phyloP scores from a whole-genome alignment of 352 stramenopile species.

The Phytophthora sp. region DNA sequence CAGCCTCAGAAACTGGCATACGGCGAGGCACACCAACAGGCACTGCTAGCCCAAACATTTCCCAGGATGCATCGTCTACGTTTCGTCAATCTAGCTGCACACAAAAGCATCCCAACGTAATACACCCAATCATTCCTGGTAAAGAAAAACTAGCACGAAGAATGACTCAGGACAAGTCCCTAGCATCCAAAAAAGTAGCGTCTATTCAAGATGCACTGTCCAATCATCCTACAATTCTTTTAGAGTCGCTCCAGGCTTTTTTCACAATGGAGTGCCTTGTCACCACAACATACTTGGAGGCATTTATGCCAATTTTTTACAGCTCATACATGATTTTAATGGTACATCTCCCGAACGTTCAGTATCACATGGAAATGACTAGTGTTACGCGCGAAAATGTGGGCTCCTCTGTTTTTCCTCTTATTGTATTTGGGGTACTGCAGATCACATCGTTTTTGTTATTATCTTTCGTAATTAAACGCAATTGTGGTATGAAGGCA shows the following conservation, averaged over 20 bases:
- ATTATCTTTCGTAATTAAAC: conserved; percentile 10
- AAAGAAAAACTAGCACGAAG: too few species aligned
- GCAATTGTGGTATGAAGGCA: conserved; percentile 10
- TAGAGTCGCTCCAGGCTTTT: conserved; percentile 6
- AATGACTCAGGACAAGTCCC: too few species aligned
- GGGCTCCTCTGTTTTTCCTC: background rate
- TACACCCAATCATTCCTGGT: background rate
- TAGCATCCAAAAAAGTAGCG: background rate
- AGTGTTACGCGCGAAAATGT: background rate
- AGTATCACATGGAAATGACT: conserved; percentile 7
- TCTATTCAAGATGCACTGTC: too few species aligned
- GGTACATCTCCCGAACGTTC: conserved; percentile 21
- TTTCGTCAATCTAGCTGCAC: too few species aligned
- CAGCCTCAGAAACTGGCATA: background rate
- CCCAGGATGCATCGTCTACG: too few species aligned
- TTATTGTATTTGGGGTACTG: conserved; percentile 14
- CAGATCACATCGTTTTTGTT: conserved; percentile 25
- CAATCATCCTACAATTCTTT: background rate
- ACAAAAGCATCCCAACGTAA: background rate
- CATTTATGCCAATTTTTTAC: conserved; percentile 41
- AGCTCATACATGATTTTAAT: conserved; percentile 13
- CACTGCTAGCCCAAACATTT: background rate
- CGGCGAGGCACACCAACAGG: background rate
- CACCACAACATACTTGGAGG: conserved; percentile 36
- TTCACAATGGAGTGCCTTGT: conserved; percentile 37